Conservation (phyloP, 2,329 filamentous ascomycete species). For the Clarireedia paspali region DNA sequence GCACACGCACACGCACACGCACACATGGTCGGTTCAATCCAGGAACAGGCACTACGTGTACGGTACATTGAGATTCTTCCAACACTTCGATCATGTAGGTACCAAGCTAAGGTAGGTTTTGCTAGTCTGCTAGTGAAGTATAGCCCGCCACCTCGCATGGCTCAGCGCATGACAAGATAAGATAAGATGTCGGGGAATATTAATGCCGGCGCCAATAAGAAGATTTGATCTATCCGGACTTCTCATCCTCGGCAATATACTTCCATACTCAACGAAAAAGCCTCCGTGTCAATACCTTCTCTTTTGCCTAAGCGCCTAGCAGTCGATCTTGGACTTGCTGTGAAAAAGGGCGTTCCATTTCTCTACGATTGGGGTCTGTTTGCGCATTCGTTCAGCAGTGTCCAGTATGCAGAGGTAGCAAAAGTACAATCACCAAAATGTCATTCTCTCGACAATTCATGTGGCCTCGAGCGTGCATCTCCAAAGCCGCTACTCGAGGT, state of each 20-base stretch:
- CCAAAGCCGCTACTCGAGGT: background rate
- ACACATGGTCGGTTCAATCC: background rate
- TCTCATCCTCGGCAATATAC: background rate
- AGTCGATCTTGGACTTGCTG: no score
- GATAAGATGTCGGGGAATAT: constrained; percentile 3
- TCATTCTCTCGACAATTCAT: constrained; percentile 4
- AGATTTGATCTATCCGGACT: background rate
- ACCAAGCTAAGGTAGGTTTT: background rate
- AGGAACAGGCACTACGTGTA: background rate
- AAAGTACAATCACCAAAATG: background rate
- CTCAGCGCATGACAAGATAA: background rate
- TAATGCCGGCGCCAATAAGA: background rate
- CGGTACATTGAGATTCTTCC: no score
- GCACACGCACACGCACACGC: no score
- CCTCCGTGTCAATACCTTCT: no score
- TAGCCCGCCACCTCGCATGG: background rate
- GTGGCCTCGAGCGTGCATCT: background rate
- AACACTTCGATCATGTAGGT: no score
- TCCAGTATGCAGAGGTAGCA: background rate
- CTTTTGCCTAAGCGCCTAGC: no score
- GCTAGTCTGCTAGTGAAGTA: background rate
- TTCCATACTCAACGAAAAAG: no score
- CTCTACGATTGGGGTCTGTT: no score
- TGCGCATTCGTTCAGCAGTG: no score
- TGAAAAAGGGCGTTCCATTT: no score